These are phyloP conservation scores for Starmerella kuoi DNA, from an alignment of 805 yeast species.

Conservation along the genomic window DNA sequence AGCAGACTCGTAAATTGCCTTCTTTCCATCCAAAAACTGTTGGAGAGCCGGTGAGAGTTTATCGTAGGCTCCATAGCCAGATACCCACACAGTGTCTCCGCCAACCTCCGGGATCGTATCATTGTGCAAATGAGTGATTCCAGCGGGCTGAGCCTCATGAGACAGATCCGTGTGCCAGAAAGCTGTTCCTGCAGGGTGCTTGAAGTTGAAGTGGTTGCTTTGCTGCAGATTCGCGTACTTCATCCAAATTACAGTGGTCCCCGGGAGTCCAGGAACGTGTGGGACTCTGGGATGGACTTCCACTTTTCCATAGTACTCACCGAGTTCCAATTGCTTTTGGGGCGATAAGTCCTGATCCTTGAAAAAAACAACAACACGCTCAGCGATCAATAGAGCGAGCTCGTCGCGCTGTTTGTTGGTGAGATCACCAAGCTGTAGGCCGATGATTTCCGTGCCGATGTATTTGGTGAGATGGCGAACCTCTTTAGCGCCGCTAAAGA, in stretches of 20 bases:
- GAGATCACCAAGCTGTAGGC: conserved; percentile 35
- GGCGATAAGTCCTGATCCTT: conserved; percentile 37
- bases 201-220: conserved; percentile 24
- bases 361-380: conserved; percentile 42
- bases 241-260: conserved; percentile 30
- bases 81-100: conserved; percentile 49
- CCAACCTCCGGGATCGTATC: conserved; percentile 44
- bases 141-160: conserved; percentile 65
- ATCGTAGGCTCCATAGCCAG: conserved; percentile 44
- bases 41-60: conserved; percentile 40
- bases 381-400: conserved; percentile 37
- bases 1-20: conserved; percentile 43
- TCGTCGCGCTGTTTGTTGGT: conserved; percentile 37
- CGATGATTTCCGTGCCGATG: conserved; percentile 41
- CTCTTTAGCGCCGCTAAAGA: conserved; percentile 34
- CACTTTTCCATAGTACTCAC: conserved; percentile 37
- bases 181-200: conserved; percentile 23
- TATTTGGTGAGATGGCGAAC: conserved; percentile 36
- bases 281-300: conserved; percentile 32
- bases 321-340: conserved; percentile 35
- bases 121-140: conserved; percentile 53
- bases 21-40: conserved; percentile 40
- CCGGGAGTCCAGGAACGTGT: conserved; percentile 33
- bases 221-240: conserved; percentile 42
- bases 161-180: conserved; percentile 67